Base-by-base conservation (phyloP, 352 stramenopile genomes). In the Globisporangium spinosum region DNA sequence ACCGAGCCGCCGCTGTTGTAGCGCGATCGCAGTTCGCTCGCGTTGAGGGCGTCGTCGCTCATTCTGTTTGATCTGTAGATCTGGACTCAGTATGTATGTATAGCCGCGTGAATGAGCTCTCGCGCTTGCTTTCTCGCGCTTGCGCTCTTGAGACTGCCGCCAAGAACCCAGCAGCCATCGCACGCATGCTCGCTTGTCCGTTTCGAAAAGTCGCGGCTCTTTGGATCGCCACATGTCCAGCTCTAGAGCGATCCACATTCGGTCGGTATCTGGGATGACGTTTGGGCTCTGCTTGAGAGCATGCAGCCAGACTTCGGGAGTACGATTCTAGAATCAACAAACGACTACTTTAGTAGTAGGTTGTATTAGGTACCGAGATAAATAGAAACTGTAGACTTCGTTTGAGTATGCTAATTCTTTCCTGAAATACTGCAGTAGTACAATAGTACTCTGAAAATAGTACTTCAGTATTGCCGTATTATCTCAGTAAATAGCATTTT, bases 1-100 rank as follows among this genome's bases (percentile, higher is more conserved):
- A 94, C 84, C 0, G 73, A 87, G 22, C 86, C 86, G 49, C 83
- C 84, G 40, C 86, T 84, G 63, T 89, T 82, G 70, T 94, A 94
- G 45, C 86, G 82, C 64, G 79, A 79, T 35, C 86, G 82, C 62
- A 94, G 71, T 53, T 94, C 86, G 51, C 77, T 83, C 34, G 86
- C 86, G 32, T 53, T 83, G 70, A 91, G 75, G 13, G 76, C 73
- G 70, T 94, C 86, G 70, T 94, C 86, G 40, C 17, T 70, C 74
- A 79, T 85, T 4, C 20, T 64, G 53, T 2, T 2, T 20, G 1
- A 8, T 32, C 29, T 58, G 4, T 22, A 3, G 27, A 13, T 22
- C 38, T 63, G 25, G 45, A 20, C 47, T 2, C 4, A 7, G 27
- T 45, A 22, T 32, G 27, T 45, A 22, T 55, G 7, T 35, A 57